Percentiles rank a stretch among this genome's conserved stretches.
Evolutionary conservation across 495 filamentous ascomycete genomes (phyloP).

Genomic region (Penicillium psychrofluorescens): DNA sequence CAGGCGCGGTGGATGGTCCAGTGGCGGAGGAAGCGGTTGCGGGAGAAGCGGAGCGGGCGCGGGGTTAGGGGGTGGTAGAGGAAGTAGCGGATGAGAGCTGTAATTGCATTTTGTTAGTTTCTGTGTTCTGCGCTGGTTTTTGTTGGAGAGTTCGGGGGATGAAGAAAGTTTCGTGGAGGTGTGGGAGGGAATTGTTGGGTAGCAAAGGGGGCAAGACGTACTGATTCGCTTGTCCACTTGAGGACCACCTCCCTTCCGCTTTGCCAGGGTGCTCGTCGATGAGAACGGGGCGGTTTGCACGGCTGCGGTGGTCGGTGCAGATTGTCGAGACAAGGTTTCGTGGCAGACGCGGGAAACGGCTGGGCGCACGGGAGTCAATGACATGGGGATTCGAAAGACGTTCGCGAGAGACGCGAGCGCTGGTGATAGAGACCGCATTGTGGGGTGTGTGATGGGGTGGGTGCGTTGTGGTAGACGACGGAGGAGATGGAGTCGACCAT

Average conservation of each 20-base stretch:
- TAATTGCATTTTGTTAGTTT: neutral
- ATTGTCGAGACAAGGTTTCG: constrained; percentile 20
- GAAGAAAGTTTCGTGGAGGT: neutral
- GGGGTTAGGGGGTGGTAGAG: constrained; percentile 59
- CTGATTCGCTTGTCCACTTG: constrained; percentile 39
- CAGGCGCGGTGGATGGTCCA: constrained; percentile 99
- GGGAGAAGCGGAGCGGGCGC: constrained; percentile 76
- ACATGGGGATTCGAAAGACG: constrained; percentile 36
- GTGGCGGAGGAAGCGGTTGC: constrained; percentile 83
- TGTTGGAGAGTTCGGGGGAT: neutral
- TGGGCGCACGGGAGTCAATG: constrained; percentile 23
- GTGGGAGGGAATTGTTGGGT: no score
- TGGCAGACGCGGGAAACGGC: constrained; percentile 20
- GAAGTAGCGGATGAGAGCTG: constrained; percentile 59
- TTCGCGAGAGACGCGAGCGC: constrained; percentile 39
- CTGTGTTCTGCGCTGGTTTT: neutral
- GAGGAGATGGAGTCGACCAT: constrained; percentile 6
- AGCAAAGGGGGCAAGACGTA: constrained; percentile 19
- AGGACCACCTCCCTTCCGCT: constrained; percentile 19
- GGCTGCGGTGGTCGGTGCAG: constrained; percentile 19
- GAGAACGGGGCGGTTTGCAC: constrained; percentile 35
- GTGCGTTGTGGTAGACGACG: constrained; percentile 7
- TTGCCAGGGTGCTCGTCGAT: constrained; percentile 30
- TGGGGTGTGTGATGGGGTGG: constrained; percentile 11
- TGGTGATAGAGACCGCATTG: constrained; percentile 36